Evolutionary conservation across 768 basidiomycete genomes (phyloP).

Genomic region (Chalciporus pseudorubinellus): DNA sequence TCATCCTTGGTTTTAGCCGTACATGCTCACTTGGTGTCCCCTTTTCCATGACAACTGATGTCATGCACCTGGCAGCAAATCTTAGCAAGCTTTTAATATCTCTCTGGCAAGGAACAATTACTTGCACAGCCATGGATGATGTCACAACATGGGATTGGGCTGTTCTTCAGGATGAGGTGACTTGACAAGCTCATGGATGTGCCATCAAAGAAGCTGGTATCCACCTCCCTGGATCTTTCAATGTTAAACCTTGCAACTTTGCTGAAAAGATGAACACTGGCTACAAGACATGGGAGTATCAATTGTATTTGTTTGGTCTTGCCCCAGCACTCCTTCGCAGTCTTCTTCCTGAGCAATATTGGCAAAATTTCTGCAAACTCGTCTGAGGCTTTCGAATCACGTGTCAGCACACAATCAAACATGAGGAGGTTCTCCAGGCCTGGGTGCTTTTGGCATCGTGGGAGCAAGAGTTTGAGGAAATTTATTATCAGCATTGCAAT

Average conservation of each 20-base stretch:
- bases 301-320: conserved; percentile 17
- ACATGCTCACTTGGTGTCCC: not conserved
- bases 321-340: conserved; percentile 16
- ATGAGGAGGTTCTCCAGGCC: not conserved
- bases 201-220: too few species aligned
- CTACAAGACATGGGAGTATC: conserved; percentile 23
- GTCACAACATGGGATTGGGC: too few species aligned
- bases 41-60: not conserved
- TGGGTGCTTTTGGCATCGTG: not conserved
- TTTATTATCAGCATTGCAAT: not conserved
- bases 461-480: not conserved
- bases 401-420: not conserved
- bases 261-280: conserved; percentile 20
- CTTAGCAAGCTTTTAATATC: not conserved
- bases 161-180: too few species aligned
- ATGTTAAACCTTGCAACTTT: conserved; percentile 17
- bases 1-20: too few species aligned
- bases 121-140: not conserved
- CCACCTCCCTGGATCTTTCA: conserved; percentile 6
- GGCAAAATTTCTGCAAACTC: conserved; percentile 10
- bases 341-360: conserved; percentile 17
- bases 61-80: conserved; percentile 4
- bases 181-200: too few species aligned
- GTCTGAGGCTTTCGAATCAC: too few species aligned
- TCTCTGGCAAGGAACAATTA: not conserved